A percentile compares a stretch with the other conserved stretches of the same genome.
phyloP scores from a whole-genome alignment of 306 rosid genomes.

The Chamaecrista fasciculata region DNA sequence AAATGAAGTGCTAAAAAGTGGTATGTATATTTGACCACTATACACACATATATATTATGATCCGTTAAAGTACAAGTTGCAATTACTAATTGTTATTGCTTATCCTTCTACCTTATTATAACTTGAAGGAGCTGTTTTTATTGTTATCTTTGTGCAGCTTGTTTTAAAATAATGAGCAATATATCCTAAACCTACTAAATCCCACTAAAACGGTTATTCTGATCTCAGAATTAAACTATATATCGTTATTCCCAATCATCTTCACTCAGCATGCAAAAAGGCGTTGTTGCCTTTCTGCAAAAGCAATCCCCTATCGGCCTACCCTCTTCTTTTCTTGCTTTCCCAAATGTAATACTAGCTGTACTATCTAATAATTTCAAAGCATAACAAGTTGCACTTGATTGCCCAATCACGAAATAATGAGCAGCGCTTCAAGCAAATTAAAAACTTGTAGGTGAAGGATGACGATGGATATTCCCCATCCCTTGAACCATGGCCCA shows the following conservation, averaged over 20 bases:
- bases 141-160: too few relatives aligned
- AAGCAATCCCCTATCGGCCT: neutral
- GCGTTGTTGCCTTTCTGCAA: constrained; percentile 15
- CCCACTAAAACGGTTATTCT: neutral
- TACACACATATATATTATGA: too few relatives aligned
- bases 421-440: constrained; percentile 1
- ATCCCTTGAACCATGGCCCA: neutral
- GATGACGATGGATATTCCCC: constrained; percentile 15
- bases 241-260: neutral
- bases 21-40: too few relatives aligned
- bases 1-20: neutral
- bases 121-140: neutral
- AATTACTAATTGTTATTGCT: neutral
- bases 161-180: neutral
- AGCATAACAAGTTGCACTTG: constrained; percentile 4
- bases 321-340: neutral
- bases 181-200: neutral
- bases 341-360: neutral
- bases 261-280: neutral
- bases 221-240: neutral
- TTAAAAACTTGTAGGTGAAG: constrained; percentile 7
- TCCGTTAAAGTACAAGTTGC: too few relatives aligned
- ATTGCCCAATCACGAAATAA: constrained; percentile 11
- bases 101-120: neutral
- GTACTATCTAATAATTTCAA: constrained; percentile 3